Evolutionary conservation across 2,329 filamentous ascomycete species (phyloP).

Genomic region (Pseudogymnoascus sp.): DNA sequence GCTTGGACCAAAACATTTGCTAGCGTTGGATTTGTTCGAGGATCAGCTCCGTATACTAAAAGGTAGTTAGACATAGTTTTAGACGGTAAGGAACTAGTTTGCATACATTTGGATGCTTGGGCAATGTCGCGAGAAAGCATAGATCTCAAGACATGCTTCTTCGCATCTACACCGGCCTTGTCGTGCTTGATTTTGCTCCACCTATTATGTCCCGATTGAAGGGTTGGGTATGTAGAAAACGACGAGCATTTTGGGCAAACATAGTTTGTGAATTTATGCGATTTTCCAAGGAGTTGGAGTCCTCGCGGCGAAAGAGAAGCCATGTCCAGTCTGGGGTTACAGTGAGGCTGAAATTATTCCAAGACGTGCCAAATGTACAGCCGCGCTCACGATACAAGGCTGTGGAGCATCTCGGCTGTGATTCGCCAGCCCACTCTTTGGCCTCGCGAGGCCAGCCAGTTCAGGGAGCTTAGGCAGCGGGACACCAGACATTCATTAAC

Average conservation of each 20-base stretch:
- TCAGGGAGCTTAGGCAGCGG: background rate
- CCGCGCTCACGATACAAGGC: background rate
- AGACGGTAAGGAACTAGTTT: slow-evolving; percentile 9
- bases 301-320: slow-evolving; percentile 7
- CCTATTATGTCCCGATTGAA: slow-evolving; percentile 70
- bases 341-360: slow-evolving; percentile 8
- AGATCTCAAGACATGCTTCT: slow-evolving; percentile 65
- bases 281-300: background rate
- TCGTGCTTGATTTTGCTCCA: slow-evolving; percentile 97
- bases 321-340: background rate
- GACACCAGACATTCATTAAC: slow-evolving; percentile 1
- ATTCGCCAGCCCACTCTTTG: slow-evolving; percentile 5
- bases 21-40: slow-evolving; percentile 66
- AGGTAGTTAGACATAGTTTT: slow-evolving; percentile 13
- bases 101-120: slow-evolving; percentile 63
- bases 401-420: slow-evolving; percentile 5
- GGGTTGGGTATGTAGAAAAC: slow-evolving; percentile 37
- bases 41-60: slow-evolving; percentile 66
- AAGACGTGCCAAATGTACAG: background rate
- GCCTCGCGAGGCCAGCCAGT: slow-evolving; percentile 5
- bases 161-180: slow-evolving; percentile 77
- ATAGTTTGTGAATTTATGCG: slow-evolving; percentile 10
- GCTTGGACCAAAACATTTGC: slow-evolving; percentile 64
- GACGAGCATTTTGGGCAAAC: slow-evolving; percentile 22
- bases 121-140: slow-evolving; percentile 65